Evolutionary conservation across 148 eudicot species (phyloP), one percentile per base, ranked within the genome.

Genomic region (Fagopyrum tataricum): DNA sequence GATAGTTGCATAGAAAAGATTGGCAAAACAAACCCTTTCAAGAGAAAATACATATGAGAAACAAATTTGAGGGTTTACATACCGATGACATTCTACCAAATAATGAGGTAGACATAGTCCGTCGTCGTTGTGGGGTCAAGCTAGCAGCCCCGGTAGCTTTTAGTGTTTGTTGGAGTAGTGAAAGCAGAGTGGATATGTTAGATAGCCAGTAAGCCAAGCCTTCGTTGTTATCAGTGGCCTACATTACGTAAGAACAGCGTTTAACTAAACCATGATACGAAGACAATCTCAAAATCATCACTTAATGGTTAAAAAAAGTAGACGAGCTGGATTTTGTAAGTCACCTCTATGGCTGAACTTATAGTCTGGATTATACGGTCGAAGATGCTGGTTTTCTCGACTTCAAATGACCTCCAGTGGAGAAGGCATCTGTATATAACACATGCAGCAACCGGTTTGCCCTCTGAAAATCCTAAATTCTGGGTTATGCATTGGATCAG

Each of bases 361-460:
- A 95, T 87, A 17, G 94, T 82, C 76, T 92, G 97, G 79, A 95
- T 90, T 73, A 95, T 88, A 64, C 92, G 93, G 80, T 95, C 99
- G 77, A 95, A 95, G 42, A 95, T 89, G 74, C 77, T 87, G 37
- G 99, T 95, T 74, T 90, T 87, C 76, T 95, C 99, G 74, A 92
- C 99, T 82, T 95, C 99, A 82, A 95, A 92, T 74, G 99, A 92
- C 81, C 89, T 88, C 99, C 99, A 95, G 76, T 95, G 99, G 73
- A 90, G 94, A 77, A 95, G 99, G 81, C 92, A 88, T 81, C 89
- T 95, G 82, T 95, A 95, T 52, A 95, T 92, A 64, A 95, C 77
- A 79, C 89, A 86, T 71, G 99, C 99, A 74, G 99, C 96, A 72
- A 90, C 77, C 44, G 99, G 96, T 80, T 90, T 95, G 74, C 96